Base-by-base conservation (phyloP, 257 asterid genomes). In the Solanum lignicaule region DNA sequence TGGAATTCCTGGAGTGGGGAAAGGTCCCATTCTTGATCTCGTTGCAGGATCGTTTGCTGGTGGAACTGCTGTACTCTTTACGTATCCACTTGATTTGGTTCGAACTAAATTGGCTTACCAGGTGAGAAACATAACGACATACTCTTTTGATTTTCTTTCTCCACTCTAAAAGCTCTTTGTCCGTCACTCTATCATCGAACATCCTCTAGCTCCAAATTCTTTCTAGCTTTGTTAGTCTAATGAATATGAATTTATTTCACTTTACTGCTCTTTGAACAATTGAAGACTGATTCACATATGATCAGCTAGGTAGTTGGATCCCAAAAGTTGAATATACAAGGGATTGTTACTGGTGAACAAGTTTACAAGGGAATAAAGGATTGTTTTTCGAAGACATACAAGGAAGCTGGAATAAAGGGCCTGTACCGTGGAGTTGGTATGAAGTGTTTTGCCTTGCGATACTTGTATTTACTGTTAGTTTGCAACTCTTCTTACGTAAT, bases 71-170 rank as follows among this genome's bases (percentile, higher is more conserved):
- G 99, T 97, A 62, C 94, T 95, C 36, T 95, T 92, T 86, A 97
- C 99, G 86, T 97, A 97, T 82, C 99, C 99, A 10, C 98, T 97
- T 7, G 99, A 97, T 93, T 92, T 97, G 79, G 99, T 95, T 89
- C 93, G 99, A 84, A 97, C 99, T 1, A 95, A 92, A 91, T 89
- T 97, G 91, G 99, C 99, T 68, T 97, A 93, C 91, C 99, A 95
- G 98, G 99, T 93, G 84, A 39, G 88, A 39, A 60, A 27, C 84
- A 36, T 74, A 84, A 88, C 82, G 11, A 9, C 83, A 14, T n/a
- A 43, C 41, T 27, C 38, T 27, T 29, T 87, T 68, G 46, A 43
- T 16, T 32, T 43, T 7, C n/a, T 23, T 86, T 23, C 27, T 39
- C 71, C 35, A 32, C 5, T 75, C 21, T 36, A 20, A 36, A 36